These are phyloP conservation scores for Porphyrellus sp. DNA, from an alignment of 1,284 basidiomycete species.

Conservation along the genomic window DNA sequence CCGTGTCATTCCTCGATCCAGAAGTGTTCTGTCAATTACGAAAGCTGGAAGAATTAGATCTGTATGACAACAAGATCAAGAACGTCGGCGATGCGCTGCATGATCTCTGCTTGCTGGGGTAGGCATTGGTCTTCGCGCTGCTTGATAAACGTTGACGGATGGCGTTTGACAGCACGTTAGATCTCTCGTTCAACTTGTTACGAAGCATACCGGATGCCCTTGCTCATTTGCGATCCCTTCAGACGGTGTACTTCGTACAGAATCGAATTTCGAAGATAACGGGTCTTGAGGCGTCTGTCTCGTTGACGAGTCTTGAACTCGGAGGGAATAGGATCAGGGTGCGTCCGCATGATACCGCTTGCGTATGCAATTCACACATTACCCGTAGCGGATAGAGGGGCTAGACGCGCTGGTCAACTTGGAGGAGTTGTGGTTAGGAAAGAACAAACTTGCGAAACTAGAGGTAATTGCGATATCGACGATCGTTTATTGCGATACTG, in stretches of 20 bases:
- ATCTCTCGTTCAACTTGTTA: constrained; percentile 94
- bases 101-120: constrained; percentile 68
- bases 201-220: constrained; percentile 66
- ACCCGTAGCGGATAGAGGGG: constrained; percentile 78
- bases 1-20: constrained; percentile 68
- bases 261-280: constrained; percentile 88
- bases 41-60: constrained; percentile 83
- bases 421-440: constrained; percentile 94
- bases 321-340: constrained; percentile 91
- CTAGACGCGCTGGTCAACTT: constrained; percentile 79
- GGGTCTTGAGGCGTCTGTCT: constrained; percentile 56
- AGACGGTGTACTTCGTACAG: constrained; percentile 91
- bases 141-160: not conserved
- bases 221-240: constrained; percentile 56
- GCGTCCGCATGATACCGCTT: constrained; percentile 13
- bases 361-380: not conserved
- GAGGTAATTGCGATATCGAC: constrained; percentile 45
- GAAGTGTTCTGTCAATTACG: constrained; percentile 64
- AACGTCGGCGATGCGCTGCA: constrained; percentile 64
- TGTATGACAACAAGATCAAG: constrained; percentile 95
- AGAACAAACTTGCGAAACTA: constrained; percentile 91
- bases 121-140: not conserved
- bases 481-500: not conserved
- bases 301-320: constrained; percentile 82
- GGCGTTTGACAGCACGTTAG: constrained; percentile 61